phyloP scores from a whole-genome alignment of 805 yeast species.

The Schwanniomyces polymorphus region DNA sequence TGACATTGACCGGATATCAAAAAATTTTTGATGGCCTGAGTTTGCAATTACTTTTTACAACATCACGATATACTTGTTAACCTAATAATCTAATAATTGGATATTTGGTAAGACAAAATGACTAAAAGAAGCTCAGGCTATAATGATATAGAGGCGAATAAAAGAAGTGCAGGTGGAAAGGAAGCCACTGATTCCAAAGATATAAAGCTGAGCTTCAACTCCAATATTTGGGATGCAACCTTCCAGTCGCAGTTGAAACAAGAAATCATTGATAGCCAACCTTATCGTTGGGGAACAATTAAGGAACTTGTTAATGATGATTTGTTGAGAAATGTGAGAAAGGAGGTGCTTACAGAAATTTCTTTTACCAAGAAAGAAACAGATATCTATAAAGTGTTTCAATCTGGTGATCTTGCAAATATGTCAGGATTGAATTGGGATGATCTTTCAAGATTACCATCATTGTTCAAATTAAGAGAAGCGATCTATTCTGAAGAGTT shows the following conservation, averaged over 20 bases:
- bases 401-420: constrained; percentile 90
- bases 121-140: constrained; percentile 1
- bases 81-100: too few relatives aligned
- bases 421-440: constrained; percentile 79
- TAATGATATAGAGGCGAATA: constrained; percentile 1
- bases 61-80: too few relatives aligned
- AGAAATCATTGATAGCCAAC: constrained; percentile 58
- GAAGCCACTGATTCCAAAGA: constrained; percentile 27
- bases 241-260: constrained; percentile 41
- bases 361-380: constrained; percentile 96
- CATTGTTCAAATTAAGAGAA: constrained; percentile 73
- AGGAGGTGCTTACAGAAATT: constrained; percentile 78
- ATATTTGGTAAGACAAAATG: too few relatives aligned
- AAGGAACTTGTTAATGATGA: constrained; percentile 71
- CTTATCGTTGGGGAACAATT: constrained; percentile 90
- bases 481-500: constrained; percentile 87
- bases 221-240: constrained; percentile 45
- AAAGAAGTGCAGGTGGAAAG: constrained; percentile 1
- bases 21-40: constrained; percentile 2
- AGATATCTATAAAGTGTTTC: constrained; percentile 90
- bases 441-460: constrained; percentile 72
- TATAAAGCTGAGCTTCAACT: constrained; percentile 43
- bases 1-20: background rate
- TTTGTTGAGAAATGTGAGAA: constrained; percentile 73
- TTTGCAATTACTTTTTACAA: constrained; percentile 8